Evolutionary conservation across 225 moss, liverwort and hornwort genomes (phyloP), one percentile per base, ranked within the genome.

Genomic region (Sphagnum contortum): DNA sequence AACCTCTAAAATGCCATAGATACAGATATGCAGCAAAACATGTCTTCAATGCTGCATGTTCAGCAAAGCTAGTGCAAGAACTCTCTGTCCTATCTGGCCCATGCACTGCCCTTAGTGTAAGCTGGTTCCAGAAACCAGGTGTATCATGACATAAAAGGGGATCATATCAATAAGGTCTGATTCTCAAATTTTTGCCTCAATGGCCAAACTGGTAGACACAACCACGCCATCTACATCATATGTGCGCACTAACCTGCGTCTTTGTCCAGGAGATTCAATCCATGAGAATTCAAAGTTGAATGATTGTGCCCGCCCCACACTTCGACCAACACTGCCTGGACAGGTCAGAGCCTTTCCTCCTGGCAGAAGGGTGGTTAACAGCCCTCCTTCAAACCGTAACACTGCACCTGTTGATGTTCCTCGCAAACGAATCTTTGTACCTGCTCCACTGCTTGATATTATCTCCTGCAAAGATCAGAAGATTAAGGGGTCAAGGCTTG

Each of bases 261-360:
- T 81, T 55, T 74, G 59, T 46, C 79, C 70, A 67, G 92, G 83
- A 52, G 67, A 77, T 12, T 88, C 87, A 12, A 88, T 90, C 92
- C 96, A 96, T 2, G 87, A 83, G 61, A 96, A 79, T 68, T 96
- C 96, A 29, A 96, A 92, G 77, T 87, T 88, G 69, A 92, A 96
- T 6, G 92, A 87, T 64, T 96, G 92, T 49, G 87, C 87, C 12
- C 86, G 77, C 55, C 96, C 90, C 12, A 92, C 87, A 57, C 90
- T 90, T 75, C 82, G 87, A 5, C 96, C 96, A 62, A 96, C 96
- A 63, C 92, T 92, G 13, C 85, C 82, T 49, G 96, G 96, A 58
- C 88, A 72, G 2, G 96, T 90, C 69, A 96, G 59, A 2, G 79
- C 69, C 45, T 90, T 8, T 49, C 96, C 92, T 57, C 88, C 85